Conservation (phyloP, 306 rosid species). For the Prunus armeniaca region DNA sequence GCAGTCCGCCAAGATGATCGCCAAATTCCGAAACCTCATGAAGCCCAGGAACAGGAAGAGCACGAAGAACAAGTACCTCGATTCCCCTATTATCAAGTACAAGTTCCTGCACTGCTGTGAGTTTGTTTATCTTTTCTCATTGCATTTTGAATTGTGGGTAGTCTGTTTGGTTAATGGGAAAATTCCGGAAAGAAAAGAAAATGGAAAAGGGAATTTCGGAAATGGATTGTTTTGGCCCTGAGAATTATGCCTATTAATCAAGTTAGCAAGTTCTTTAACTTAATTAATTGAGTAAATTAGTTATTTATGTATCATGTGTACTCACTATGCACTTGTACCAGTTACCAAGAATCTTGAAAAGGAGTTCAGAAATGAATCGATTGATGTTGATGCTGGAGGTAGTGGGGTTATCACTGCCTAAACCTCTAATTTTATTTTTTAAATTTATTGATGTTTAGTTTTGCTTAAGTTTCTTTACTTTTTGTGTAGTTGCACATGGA, state of each 20-base stretch:
- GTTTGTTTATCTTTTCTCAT: conserved; percentile 5
- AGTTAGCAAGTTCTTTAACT: neutral
- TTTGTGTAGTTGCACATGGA: conserved; percentile 17
- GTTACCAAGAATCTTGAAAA: conserved; percentile 15
- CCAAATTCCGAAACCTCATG: conserved; percentile 34
- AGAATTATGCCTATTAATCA: neutral
- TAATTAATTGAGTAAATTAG: neutral
- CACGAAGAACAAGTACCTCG: conserved; percentile 4
- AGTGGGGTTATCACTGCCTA: conserved; percentile 26
- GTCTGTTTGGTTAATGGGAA: neutral
- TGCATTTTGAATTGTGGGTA: neutral
- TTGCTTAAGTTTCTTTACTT: neutral
- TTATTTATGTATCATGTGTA: neutral
- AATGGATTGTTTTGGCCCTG: neutral
- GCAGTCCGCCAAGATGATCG: conserved; percentile 3
- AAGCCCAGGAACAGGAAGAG: neutral
- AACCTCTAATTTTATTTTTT: neutral
- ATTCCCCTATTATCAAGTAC: conserved; percentile 46
- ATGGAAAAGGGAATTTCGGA: neutral
- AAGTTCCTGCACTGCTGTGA: conserved; percentile 46
- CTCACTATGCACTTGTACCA: conserved; percentile 25
- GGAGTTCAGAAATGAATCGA: conserved; percentile 22
- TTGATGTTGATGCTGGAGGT: conserved; percentile 49
- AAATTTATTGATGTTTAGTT: neutral
- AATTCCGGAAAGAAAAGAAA: neutral